Percentiles rank a stretch among this genome's conserved stretches.
Conservation (phyloP, 768 basidiomycete species). For the Tricholoma terreum region DNA sequence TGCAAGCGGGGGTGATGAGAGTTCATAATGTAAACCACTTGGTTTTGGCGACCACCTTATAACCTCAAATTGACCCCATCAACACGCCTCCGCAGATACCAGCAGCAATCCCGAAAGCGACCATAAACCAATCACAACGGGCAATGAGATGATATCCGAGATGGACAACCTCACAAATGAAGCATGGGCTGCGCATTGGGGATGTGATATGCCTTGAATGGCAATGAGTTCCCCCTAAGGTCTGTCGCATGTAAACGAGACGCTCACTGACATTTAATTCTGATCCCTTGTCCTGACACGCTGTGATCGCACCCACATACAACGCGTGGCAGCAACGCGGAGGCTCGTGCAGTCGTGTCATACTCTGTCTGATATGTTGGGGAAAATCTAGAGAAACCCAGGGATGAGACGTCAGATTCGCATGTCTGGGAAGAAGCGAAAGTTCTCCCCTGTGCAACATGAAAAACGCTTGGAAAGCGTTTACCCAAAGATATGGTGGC, state of each 20-base stretch:
- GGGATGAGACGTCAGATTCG: not conserved
- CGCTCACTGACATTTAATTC: not conserved
- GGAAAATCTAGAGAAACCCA: not conserved
- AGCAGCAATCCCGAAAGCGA: not conserved
- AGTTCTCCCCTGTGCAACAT: not conserved
- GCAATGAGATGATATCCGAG: not conserved
- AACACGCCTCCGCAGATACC: slow-evolving; percentile 1
- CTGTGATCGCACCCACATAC: not conserved
- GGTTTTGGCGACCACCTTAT: not conserved
- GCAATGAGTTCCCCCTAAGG: not conserved
- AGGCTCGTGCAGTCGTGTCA: too few species aligned
- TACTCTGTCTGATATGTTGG: not conserved
- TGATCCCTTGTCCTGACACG: not conserved
- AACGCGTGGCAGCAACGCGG: not conserved
- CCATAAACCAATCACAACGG: not conserved
- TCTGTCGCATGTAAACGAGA: not conserved
- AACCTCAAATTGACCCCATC: not conserved
- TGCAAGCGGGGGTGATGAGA: not conserved
- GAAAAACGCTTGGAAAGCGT: too few species aligned
- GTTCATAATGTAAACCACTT: too few species aligned
- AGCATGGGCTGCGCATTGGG: not conserved
- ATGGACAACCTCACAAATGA: not conserved
- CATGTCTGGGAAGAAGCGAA: not conserved
- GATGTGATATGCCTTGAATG: not conserved
- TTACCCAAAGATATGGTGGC: too few species aligned